Evolutionary conservation across 305 asterid genomes (phyloP), one percentile per base, ranked within the genome.

Genomic region (Caryopteris hybrid): DNA sequence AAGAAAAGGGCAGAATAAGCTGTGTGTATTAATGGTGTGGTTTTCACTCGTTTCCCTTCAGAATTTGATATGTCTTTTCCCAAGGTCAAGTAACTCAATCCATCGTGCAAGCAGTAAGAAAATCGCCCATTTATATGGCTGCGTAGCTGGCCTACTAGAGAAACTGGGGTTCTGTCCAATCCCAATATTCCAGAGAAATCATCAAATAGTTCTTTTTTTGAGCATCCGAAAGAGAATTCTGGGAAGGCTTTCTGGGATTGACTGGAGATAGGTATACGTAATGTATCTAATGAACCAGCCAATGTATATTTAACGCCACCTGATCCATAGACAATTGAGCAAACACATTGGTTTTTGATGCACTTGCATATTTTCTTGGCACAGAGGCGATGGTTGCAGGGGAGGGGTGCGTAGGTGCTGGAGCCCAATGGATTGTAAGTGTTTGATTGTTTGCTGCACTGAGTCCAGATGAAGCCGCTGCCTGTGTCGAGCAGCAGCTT

Each of bases 321-420:
- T 9, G 74, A 46, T n/a, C n/a, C n/a, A n/a, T n/a, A n/a, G n/a
- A n/a, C n/a, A n/a, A n/a, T 16, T 60, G 51, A 23, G 6, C 60
- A 58, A 21, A 34, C 29, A 1, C 68, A 59, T 8, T 58, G 74
- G 29, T 69, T 69, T 36, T 34, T 47, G 36, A 69, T 48, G 16
- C 68, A 69, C 14, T 20, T 69, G 68, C 74, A 46, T 25, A 59
- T 59, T n/a, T n/a, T n/a, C n/a, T n/a, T n/a, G n/a, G n/a, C n/a
- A n/a, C n/a, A n/a, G n/a, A n/a, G n/a, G n/a, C n/a, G n/a, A 58
- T 69, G 68, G 18, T 65, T 50, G 51, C 70, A 64, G 33, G 69
- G 69, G 10, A 64, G 43, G 29, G 18, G 43, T 33, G 47, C 48
- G 47, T 17, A 64, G 27, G 36, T 47, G 10, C 8, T 18, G 60